These are phyloP conservation scores for Tolypocladium pustulatum DNA, from an alignment of 2,329 filamentous ascomycete genomes.

Conservation along the genomic window DNA sequence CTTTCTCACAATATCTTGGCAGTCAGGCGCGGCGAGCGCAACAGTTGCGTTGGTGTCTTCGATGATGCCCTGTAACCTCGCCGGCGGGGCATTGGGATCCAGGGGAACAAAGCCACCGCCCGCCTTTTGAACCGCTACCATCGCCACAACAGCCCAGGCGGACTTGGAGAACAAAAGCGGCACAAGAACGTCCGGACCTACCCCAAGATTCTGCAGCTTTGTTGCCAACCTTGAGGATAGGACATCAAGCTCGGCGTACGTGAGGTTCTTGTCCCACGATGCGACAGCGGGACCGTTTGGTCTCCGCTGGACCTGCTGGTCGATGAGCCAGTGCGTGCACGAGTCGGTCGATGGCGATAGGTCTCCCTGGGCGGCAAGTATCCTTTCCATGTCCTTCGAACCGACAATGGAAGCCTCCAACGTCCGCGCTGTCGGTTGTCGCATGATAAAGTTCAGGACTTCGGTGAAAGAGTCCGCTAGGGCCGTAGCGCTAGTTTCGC, in stretches of 20 bases:
- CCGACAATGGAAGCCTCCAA: background rate
- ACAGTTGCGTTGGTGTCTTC: background rate
- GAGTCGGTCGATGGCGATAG: background rate
- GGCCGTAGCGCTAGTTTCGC: background rate
- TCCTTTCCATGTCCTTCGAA: background rate
- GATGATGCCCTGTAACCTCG: background rate
- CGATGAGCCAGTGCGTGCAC: conserved; percentile 6
- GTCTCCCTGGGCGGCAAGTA: background rate
- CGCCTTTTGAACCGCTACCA: conserved; percentile 4
- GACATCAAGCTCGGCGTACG: background rate
- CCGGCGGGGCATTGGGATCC: background rate
- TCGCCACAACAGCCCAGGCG: conserved; percentile 3
- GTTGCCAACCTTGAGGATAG: background rate
- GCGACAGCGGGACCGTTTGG: conserved; percentile 1
- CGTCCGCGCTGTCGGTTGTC: background rate
- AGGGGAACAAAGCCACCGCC: conserved; percentile 9
- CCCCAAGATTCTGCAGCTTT: background rate
- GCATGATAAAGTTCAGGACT: background rate
- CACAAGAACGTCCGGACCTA: conserved; percentile 1
- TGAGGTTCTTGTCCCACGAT: conserved; percentile 7
- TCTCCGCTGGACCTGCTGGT: background rate
- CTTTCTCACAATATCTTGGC: background rate
- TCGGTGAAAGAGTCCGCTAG: background rate
- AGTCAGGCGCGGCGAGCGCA: background rate
- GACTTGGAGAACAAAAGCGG: conserved; percentile 6